Evolutionary conservation across 2,329 filamentous ascomycete species (phyloP).

Genomic region (Ceratocystis variospora): DNA sequence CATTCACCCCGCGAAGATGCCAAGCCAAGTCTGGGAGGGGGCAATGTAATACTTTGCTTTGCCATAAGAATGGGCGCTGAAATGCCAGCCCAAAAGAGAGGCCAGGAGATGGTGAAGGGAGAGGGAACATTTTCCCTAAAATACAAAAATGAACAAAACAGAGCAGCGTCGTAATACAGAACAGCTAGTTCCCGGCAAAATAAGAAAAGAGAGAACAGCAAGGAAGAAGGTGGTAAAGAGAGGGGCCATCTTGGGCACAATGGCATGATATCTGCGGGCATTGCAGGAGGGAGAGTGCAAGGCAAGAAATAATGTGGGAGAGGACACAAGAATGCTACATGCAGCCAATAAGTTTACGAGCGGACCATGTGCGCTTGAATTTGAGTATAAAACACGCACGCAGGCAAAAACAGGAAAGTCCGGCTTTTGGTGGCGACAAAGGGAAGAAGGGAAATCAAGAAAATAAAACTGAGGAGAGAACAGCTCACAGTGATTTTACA

Average conservation of each 20-base stretch:
- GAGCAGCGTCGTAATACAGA: neutral
- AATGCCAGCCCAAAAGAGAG: neutral
- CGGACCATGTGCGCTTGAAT: too few species aligned
- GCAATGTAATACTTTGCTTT: neutral
- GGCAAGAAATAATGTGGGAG: neutral
- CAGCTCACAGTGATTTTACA: neutral
- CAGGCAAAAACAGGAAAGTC: neutral
- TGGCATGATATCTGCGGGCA: constrained; percentile 4
- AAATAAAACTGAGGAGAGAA: neutral
- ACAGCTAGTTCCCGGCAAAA: neutral
- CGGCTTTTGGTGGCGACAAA: neutral
- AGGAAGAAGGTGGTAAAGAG: neutral
- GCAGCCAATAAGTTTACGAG: neutral
- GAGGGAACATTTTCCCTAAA: neutral
- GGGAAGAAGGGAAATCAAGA: neutral
- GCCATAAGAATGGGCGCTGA: neutral
- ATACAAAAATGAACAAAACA: too few species aligned
- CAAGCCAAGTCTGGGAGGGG: neutral
- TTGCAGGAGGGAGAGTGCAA: neutral
- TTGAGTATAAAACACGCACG: neutral
- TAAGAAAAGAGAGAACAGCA: neutral
- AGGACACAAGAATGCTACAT: neutral
- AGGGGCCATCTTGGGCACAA: constrained; percentile 1
- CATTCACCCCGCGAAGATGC: neutral
- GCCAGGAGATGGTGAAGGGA: neutral